Conservation (phyloP, 805 yeast species). For the Kodamaea kaohsiungensis region DNA sequence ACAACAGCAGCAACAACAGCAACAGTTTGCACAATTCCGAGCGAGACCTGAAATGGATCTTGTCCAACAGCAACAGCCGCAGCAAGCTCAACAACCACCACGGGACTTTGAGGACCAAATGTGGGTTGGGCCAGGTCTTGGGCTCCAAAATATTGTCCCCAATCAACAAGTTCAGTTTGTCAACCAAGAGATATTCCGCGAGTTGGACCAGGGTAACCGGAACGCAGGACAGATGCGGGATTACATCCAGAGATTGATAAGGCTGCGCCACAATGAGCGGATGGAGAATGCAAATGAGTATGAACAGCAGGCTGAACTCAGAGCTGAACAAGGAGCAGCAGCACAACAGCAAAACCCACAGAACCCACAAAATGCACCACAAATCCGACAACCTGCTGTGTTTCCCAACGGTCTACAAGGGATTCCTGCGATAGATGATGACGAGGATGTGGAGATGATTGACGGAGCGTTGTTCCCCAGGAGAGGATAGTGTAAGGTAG, state of each 20-base stretch:
- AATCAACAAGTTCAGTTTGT: conserved; percentile 26
- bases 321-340: not conserved
- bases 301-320: conserved; percentile 9
- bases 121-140: conserved; percentile 23
- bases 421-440: conserved; percentile 23
- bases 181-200: conserved; percentile 34
- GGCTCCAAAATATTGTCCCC: conserved; percentile 10
- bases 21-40: not conserved
- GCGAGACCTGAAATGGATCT: not conserved
- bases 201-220: conserved; percentile 29
- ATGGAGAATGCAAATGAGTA: conserved; percentile 11
- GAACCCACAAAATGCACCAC: conserved; percentile 40
- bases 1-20: not conserved
- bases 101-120: conserved; percentile 13
- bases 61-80: not conserved
- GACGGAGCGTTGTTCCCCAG: conserved; percentile 30
- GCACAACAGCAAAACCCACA: not conserved
- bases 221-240: conserved; percentile 36
- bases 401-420: conserved; percentile 31
- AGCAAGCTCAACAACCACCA: not conserved
- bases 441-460: conserved; percentile 30
- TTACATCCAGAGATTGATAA: conserved; percentile 19
- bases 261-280: conserved; percentile 31
- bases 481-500: conserved; percentile 1
- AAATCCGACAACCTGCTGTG: conserved; percentile 42